Evolutionary conservation across 148 eudicot species (phyloP), one percentile per base, ranked within the genome.

Genomic region (Chenopodium album): DNA sequence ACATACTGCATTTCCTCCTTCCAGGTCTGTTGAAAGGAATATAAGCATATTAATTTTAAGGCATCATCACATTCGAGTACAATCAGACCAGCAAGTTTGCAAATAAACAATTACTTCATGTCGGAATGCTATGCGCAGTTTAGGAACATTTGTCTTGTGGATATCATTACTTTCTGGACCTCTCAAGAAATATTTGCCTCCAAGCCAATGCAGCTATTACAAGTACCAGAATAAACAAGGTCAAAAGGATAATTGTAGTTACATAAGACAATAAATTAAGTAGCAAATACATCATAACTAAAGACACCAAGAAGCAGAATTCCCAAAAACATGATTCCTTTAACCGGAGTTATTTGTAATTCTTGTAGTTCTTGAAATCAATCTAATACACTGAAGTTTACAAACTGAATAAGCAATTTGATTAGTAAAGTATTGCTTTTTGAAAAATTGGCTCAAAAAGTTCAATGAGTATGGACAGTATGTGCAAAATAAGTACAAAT

Each of bases 161-260:
- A 91, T 91, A 76, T 92, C 91, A 44, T 92, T 91, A 73, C 97
- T 94, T 86, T 88, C 89, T 37, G 93, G 89, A 29, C 94, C 90
- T 83, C 90, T 80, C 87, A 84, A 81, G 88, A 79, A 91, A 81
- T 92, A 92, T 32, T 90, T 88, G 60, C 85, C 85, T 75, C 97
- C 97, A 11, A 90, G 92, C 97, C 97, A 92, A 78, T 91, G 97
- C 80, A 78, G 79, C 95, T 92, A 86, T 31, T 84, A 63, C 66
- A 79, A 76, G 23, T 41, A 46, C 2, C 71, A 73, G 1, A n/a
- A 48, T 14, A 44, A 78, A 48, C 62, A 31, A 23, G 22, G 48
- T 62, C 0, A 54, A 8, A 19, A n/a, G 6, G 13, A 67, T 31
- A 22, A 47, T 8, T 1, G 23, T 29, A 66, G 26, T 14, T 26